These are phyloP conservation scores for Aphanoascus verrucosus DNA, from an alignment of 2,329 filamentous ascomycete genomes.

Conservation along the genomic window DNA sequence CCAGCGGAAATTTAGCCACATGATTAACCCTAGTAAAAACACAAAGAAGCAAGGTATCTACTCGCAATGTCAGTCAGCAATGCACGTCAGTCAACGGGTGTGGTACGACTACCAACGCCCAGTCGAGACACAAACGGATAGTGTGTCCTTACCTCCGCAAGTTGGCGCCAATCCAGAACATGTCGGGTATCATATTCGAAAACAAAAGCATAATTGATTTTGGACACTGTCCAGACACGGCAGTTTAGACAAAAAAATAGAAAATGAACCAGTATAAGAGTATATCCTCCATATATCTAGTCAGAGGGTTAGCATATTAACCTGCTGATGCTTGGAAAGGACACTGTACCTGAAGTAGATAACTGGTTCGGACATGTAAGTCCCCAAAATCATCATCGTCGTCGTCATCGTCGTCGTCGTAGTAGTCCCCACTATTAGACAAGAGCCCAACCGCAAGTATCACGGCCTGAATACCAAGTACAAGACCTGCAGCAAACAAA, in stretches of 20 bases:
- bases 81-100: neutral
- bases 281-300: slow-evolving; percentile 85
- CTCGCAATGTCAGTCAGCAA: neutral
- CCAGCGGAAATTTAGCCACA: slow-evolving; percentile 85
- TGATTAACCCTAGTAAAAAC: slow-evolving; percentile 60
- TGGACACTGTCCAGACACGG: slow-evolving; percentile 67
- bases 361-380: slow-evolving; percentile 48
- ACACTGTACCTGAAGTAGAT: slow-evolving; percentile 50
- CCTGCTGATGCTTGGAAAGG: neutral
- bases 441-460: slow-evolving; percentile 49
- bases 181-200: slow-evolving; percentile 90
- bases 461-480: slow-evolving; percentile 57
- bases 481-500: slow-evolving; percentile 55
- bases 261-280: slow-evolving; percentile 69
- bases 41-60: slow-evolving; percentile 74
- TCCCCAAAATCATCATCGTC: slow-evolving; percentile 30
- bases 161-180: slow-evolving; percentile 77
- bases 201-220: slow-evolving; percentile 93
- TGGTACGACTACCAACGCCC: neutral
- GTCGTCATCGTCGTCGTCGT: slow-evolving; percentile 35
- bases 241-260: slow-evolving; percentile 78
- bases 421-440: slow-evolving; percentile 29
- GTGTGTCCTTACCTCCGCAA: slow-evolving; percentile 52
- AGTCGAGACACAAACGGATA: neutral
- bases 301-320: neutral